phyloP scores from a whole-genome alignment of 2,329 filamentous ascomycete genomes.

The Pyricularia sp. region DNA sequence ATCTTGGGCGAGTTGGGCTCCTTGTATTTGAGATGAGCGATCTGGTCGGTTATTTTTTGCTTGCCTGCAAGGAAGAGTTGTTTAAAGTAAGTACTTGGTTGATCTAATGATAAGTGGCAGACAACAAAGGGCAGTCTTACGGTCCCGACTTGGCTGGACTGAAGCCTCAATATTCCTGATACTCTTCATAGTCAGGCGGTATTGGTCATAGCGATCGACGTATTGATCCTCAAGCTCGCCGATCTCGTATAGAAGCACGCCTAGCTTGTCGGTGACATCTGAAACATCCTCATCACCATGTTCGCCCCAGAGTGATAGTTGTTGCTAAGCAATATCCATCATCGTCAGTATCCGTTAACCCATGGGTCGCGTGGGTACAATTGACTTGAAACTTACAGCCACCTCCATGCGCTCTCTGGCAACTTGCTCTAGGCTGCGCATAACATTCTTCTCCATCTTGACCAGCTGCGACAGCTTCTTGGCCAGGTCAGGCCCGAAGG shows the following conservation, averaged over 20 bases:
- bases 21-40: constrained; percentile 98
- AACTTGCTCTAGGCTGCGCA: constrained; percentile 95
- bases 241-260: constrained; percentile 95
- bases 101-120: constrained; percentile 10
- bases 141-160: constrained; percentile 93
- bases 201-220: constrained; percentile 98
- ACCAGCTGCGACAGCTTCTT: constrained; percentile 97
- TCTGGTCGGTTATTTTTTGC: constrained; percentile 98
- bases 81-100: constrained; percentile 8
- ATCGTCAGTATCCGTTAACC: neutral
- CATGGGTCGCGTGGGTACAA: neutral
- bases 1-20: constrained; percentile 97
- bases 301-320: constrained; percentile 98
- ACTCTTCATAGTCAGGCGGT: constrained; percentile 98
- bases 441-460: constrained; percentile 99
- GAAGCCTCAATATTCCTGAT: constrained; percentile 98
- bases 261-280: constrained; percentile 97
- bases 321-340: constrained; percentile 54
- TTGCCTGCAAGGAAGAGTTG: constrained; percentile 52
- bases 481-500: constrained; percentile 77
- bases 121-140: constrained; percentile 43
- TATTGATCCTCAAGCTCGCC: constrained; percentile 97
- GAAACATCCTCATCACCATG: constrained; percentile 94
- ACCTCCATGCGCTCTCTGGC: constrained; percentile 97
- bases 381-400: constrained; percentile 55